Evolutionary conservation across 1,284 basidiomycete species (phyloP), one percentile per base, ranked within the genome.

Genomic region (Trametes pubescens): DNA sequence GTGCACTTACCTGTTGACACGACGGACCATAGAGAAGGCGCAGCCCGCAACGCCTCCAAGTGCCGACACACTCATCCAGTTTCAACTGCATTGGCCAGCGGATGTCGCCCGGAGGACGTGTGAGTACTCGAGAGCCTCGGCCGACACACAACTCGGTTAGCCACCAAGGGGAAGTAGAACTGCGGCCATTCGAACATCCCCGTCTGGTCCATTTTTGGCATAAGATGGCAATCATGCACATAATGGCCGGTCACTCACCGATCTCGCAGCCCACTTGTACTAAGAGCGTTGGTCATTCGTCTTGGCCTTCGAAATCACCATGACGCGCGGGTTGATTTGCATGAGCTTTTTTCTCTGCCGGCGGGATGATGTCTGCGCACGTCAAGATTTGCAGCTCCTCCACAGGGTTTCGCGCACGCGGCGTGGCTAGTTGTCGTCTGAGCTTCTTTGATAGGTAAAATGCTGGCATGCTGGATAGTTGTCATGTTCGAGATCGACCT

Each of bases 221-320:
- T 16, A 16, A 3, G 40, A n/a, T n/a, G 40, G 40, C 16, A 10
- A 26, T 29, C 24, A 48, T 29, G 13, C 47, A 48, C 47, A 48
- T 48, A 48, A 24, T 48, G 18, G 26, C 47, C 47, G 47, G 47
- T 48, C 24, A 24, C 24, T 48, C 47, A 48, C 47, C 47, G 47
- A 14, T 29, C 37, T 43, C 40, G 18, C 18, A 16, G 40, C 16
- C 18, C 18, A 9, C 18, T 3, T 3, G 6, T n/a, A 16, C 14
- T 7, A 9, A n/a, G 37, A 16, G 5, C 10, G 29, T 38, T 38
- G 37, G 37, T 38, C 11, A 38, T 38, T 38, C 14, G 3, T 11
- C 37, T 11, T 38, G 37, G 37, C 37, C 14, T 43, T 43, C 18
- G 40, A 43, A n/a, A 16, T 7, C 40, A 7, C 3, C 14, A 43